phyloP scores from a whole-genome alignment of 495 filamentous ascomycete species.

The Patellaria atrata region DNA sequence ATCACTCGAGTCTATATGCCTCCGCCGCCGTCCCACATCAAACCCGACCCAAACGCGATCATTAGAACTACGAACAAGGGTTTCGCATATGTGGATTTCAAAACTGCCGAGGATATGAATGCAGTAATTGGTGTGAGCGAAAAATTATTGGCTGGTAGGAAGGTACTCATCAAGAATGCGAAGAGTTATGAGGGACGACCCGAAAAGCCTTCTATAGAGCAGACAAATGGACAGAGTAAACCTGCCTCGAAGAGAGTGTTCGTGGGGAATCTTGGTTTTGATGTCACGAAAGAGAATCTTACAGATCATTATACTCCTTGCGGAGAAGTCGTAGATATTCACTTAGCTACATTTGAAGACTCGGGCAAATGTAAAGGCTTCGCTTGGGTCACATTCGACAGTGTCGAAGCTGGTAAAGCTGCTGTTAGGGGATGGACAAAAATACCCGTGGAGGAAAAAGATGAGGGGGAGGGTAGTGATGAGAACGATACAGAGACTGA shows the following conservation, averaged over 20 bases:
- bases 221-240: conserved; percentile 26
- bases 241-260: conserved; percentile 68
- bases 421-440: conserved; percentile 72
- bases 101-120: conserved; percentile 45
- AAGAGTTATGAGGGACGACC: conserved; percentile 74
- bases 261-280: conserved; percentile 81
- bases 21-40: conserved; percentile 14
- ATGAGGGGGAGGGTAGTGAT: conserved; percentile 20
- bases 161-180: conserved; percentile 80
- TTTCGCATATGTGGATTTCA: conserved; percentile 93
- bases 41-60: conserved; percentile 26
- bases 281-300: conserved; percentile 67
- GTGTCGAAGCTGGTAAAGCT: conserved; percentile 53
- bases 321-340: conserved; percentile 61
- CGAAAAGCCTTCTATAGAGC: conserved; percentile 34
- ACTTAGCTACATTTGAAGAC: conserved; percentile 91
- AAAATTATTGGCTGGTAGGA: conserved; percentile 55
- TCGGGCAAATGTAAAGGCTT: conserved; percentile 96
- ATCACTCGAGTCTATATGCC: conserved; percentile 84
- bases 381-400: conserved; percentile 83
- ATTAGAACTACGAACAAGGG: conserved; percentile 58
- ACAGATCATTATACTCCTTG: conserved; percentile 67
- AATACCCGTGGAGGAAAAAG: conserved; percentile 36
- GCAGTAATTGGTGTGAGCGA: conserved; percentile 70
- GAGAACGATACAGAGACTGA: conserved; percentile 25